A percentile compares a stretch with the other conserved stretches of the same genome.
These are phyloP conservation scores for Synchytrium microbalum DNA, from an alignment of 371 early-diverging fungal genomes.

Conservation along the genomic window DNA sequence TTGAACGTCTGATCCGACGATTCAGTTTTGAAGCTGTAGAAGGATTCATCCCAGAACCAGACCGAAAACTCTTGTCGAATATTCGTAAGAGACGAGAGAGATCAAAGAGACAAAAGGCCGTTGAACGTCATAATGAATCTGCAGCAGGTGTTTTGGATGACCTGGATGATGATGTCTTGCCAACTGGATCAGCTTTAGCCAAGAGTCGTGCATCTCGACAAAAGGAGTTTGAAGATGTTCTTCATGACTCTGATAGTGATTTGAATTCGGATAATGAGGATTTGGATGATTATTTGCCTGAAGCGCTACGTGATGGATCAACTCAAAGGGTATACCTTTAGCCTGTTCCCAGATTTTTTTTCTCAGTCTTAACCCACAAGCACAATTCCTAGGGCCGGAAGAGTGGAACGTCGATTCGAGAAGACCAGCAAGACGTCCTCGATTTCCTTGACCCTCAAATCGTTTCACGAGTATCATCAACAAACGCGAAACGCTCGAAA, in stretches of 20 bases:
- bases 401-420: conserved; percentile 25
- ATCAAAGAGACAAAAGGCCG: conserved; percentile 68
- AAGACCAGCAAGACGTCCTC: conserved; percentile 66
- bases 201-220: conserved; percentile 28
- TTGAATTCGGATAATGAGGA: conserved; percentile 51
- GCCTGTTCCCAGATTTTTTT: background rate
- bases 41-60: conserved; percentile 76
- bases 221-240: conserved; percentile 79
- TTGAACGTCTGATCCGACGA: conserved; percentile 83
- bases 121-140: conserved; percentile 13
- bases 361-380: background rate
- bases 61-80: conserved; percentile 79
- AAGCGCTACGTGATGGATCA: conserved; percentile 6
- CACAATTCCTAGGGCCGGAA: background rate
- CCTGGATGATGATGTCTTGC: background rate
- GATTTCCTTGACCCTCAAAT: conserved; percentile 88
- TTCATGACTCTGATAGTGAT: conserved; percentile 88
- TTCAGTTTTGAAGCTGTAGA: conserved; percentile 74
- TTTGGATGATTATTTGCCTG: conserved; percentile 38
- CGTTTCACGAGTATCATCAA: conserved; percentile 59
- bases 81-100: conserved; percentile 87
- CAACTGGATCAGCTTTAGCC: too few species aligned
- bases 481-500: conserved; percentile 12
- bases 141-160: background rate
- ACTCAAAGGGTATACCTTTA: background rate